Conservation (phyloP, 2,329 filamentous ascomycete genomes). For the Scedosporium minutisporum region DNA sequence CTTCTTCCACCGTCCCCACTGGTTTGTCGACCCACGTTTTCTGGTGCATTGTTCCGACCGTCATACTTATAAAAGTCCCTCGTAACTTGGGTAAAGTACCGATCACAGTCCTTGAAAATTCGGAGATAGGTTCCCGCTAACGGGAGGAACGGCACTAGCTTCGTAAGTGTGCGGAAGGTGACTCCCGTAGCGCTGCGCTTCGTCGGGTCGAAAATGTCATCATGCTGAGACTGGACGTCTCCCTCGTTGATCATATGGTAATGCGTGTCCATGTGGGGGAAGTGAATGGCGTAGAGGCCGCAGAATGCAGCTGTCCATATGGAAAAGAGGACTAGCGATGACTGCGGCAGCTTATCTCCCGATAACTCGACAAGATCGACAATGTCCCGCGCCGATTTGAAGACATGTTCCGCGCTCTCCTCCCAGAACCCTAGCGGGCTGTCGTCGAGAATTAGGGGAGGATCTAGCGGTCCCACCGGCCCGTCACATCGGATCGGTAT, state of each 20-base stretch:
- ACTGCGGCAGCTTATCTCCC: constrained; percentile 54
- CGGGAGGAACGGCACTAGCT: constrained; percentile 41
- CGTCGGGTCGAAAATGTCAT: constrained; percentile 17
- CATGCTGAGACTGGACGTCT: constrained; percentile 12
- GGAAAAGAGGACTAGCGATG: constrained; percentile 57
- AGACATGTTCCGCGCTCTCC: constrained; percentile 51
- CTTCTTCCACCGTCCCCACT: constrained; percentile 17
- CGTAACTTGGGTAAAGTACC: constrained; percentile 41
- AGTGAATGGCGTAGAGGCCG: constrained; percentile 56
- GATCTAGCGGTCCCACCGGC: constrained; percentile 47
- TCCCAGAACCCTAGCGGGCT: constrained; percentile 46
- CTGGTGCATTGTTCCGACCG: constrained; percentile 19
- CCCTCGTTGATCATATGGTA: constrained; percentile 38
- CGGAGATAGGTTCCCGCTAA: constrained; percentile 48
- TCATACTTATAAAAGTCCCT: constrained; percentile 20
- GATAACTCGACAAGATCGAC: constrained; percentile 55
- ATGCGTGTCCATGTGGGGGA: constrained; percentile 57
- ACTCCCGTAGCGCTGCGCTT: constrained; percentile 33
- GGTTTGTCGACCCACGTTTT: constrained; percentile 24
- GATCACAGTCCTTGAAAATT: constrained; percentile 43
- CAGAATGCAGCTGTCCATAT: constrained; percentile 58
- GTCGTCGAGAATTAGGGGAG: constrained; percentile 6
- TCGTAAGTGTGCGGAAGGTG: constrained; percentile 38
- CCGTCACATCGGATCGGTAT: constrained; percentile 27
- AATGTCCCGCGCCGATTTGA: constrained; percentile 52